phyloP scores from a whole-genome alignment of 2,329 filamentous ascomycete species.

The Cordyceps tenuipes region DNA sequence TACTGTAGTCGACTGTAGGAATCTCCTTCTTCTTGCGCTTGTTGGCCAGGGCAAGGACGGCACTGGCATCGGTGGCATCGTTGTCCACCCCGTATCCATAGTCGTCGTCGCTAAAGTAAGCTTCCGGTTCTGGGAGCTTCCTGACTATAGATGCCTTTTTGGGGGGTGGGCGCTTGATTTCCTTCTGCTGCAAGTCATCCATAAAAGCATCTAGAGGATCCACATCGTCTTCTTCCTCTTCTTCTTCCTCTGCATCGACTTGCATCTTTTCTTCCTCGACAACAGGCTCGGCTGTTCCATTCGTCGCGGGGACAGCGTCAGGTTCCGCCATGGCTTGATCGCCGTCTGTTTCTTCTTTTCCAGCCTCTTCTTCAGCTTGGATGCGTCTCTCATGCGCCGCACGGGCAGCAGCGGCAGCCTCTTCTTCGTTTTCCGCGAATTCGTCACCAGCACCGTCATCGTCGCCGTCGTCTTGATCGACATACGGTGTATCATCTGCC shows the following conservation, averaged over 20 bases:
- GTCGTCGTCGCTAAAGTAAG: constrained; percentile 85
- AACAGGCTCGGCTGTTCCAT: constrained; percentile 11
- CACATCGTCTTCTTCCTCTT: constrained; percentile 56
- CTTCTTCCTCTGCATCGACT: constrained; percentile 46
- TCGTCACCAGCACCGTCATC: constrained; percentile 69
- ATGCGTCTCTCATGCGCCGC: constrained; percentile 75
- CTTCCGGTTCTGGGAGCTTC: constrained; percentile 62
- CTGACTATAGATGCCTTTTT: constrained; percentile 27
- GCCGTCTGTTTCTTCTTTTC: constrained; percentile 24
- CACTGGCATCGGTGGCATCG: constrained; percentile 32
- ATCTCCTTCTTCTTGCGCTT: constrained; percentile 92
- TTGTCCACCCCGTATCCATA: constrained; percentile 44
- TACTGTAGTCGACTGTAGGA: constrained; percentile 77
- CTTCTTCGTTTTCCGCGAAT: constrained; percentile 78
- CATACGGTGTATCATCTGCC: constrained; percentile 52
- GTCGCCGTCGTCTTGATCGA: constrained; percentile 57
- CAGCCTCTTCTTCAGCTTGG: constrained; percentile 41
- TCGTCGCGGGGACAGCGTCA: constrained; percentile 14
- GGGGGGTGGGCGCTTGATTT: constrained; percentile 32
- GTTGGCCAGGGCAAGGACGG: constrained; percentile 45
- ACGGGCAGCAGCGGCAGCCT: constrained; percentile 74
- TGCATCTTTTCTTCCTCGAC: constrained; percentile 42
- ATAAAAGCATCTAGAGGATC: constrained; percentile 98
- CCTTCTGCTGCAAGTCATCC: constrained; percentile 56
- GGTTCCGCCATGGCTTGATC: constrained; percentile 24